Conservation (phyloP, 768 basidiomycete genomes). For the Mycena filopes region DNA sequence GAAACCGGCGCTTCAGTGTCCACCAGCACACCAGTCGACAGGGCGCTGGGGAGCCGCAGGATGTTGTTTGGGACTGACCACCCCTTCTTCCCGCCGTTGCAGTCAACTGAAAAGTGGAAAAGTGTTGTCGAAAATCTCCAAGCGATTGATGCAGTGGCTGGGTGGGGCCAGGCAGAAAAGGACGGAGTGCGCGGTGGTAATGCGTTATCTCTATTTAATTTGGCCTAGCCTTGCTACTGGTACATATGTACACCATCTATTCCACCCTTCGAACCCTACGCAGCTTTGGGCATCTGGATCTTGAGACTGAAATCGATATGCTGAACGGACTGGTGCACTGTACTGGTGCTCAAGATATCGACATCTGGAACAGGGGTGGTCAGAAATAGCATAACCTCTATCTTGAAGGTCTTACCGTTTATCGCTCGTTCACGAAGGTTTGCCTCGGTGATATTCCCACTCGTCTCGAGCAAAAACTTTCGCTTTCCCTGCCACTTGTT, state of each 20-base stretch:
- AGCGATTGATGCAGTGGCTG: conserved; percentile 74
- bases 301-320: conserved; percentile 98
- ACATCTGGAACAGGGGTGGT: conserved; percentile 65
- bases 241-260: conserved; percentile 11
- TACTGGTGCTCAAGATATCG: conserved; percentile 93
- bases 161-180: conserved; percentile 70
- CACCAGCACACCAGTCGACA: conserved; percentile 41
- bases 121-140: conserved; percentile 89
- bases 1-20: conserved; percentile 44
- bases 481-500: conserved; percentile 83
- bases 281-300: conserved; percentile 74
- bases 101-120: conserved; percentile 76
- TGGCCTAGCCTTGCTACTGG: conserved; percentile 38
- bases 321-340: conserved; percentile 90
- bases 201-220: conserved; percentile 75
- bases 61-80: conserved; percentile 91
- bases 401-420: conserved; percentile 67
- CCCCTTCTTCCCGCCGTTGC: conserved; percentile 90
- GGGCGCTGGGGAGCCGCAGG: conserved; percentile 62
- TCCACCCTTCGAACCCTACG: conserved; percentile 25
- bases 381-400: background rate
- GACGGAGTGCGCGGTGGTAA: conserved; percentile 77
- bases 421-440: conserved; percentile 86
- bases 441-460: conserved; percentile 92
- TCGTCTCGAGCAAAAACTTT: conserved; percentile 92